Percentiles rank a stretch among this genome's conserved stretches.
Evolutionary conservation across 2,329 filamentous ascomycete genomes (phyloP).

Genomic region (Talaromyces rugulosus): DNA sequence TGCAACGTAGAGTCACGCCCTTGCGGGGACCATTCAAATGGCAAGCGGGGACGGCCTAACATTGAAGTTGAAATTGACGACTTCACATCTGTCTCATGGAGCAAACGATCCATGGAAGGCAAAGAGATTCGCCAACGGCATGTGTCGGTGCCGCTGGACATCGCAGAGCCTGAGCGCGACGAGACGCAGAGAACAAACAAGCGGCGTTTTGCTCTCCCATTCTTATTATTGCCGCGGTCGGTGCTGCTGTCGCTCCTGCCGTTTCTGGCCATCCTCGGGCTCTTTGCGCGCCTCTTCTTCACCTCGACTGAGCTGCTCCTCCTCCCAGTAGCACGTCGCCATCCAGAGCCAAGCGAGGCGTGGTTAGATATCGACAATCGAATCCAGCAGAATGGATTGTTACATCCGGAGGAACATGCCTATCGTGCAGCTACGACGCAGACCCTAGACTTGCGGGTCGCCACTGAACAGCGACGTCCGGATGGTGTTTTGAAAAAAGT

Average conservation of each 20-base stretch:
- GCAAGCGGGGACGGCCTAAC: background rate
- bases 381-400: constrained; percentile 13
- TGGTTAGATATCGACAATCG: background rate
- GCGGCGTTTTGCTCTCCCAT: background rate
- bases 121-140: background rate
- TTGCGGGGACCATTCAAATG: background rate
- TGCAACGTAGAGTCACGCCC: background rate
- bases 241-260: constrained; percentile 1
- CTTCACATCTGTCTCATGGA: background rate
- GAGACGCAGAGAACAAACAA: background rate
- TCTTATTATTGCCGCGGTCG: background rate
- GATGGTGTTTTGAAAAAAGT: constrained; percentile 50
- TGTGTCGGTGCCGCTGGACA: background rate
- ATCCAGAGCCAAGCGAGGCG: background rate
- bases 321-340: constrained; percentile 16
- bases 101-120: background rate
- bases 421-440: constrained; percentile 30
- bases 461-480: constrained; percentile 34
- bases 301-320: background rate
- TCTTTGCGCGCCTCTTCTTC: constrained; percentile 7
- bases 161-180: background rate
- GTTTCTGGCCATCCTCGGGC: constrained; percentile 5
- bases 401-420: constrained; percentile 43
- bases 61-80: background rate
- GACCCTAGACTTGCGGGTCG: constrained; percentile 41